Conservation (phyloP, 805 yeast species). For the Lachancea kluyveri region DNA sequence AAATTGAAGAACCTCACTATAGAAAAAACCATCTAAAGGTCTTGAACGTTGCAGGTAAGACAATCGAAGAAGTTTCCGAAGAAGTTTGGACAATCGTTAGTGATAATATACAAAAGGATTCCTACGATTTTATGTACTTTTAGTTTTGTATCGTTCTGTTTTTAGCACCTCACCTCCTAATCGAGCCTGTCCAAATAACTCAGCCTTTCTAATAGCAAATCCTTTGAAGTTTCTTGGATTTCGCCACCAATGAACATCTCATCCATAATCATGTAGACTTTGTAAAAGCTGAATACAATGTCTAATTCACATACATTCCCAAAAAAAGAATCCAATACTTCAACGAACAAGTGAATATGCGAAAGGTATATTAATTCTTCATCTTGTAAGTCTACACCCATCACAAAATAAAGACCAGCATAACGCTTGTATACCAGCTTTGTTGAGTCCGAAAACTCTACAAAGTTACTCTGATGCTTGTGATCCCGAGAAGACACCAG, state of each 20-base stretch:
- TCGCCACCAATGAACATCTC: conserved; percentile 90
- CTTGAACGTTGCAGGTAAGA: conserved; percentile 53
- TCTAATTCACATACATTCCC: conserved; percentile 92
- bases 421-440: conserved; percentile 82
- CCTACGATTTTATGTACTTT: conserved; percentile 12
- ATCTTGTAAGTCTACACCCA: conserved; percentile 72
- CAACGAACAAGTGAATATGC: conserved; percentile 81
- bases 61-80: conserved; percentile 48
- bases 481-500: conserved; percentile 78
- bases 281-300: conserved; percentile 85
- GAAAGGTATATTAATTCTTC: conserved; percentile 81
- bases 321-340: conserved; percentile 78
- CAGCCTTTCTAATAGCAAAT: conserved; percentile 56
- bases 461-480: conserved; percentile 75
- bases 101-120: conserved; percentile 5
- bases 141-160: conserved; percentile 10
- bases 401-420: conserved; percentile 87
- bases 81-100: conserved; percentile 37
- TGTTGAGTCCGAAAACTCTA: conserved; percentile 54
- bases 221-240: conserved; percentile 76
- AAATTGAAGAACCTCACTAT: conserved; percentile 22
- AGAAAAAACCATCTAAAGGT: conserved; percentile 34
- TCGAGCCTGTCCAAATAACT: conserved; percentile 58
- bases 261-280: conserved; percentile 74
- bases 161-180: too few species aligned